Evolutionary conservation across 768 basidiomycete species (phyloP).

Genomic region (Amanita thiersii): DNA sequence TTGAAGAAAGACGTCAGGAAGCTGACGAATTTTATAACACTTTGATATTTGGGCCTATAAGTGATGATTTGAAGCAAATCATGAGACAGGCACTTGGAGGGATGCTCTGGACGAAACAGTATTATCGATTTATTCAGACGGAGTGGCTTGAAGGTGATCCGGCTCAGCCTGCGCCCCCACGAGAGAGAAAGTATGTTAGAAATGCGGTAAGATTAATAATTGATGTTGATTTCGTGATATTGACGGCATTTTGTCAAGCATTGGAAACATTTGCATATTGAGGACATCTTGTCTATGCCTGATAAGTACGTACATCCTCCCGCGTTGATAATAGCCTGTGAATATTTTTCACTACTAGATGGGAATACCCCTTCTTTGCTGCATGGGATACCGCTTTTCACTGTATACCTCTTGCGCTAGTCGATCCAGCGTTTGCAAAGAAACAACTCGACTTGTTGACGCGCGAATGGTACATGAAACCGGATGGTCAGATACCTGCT

Average conservation of each 20-base stretch:
- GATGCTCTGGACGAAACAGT: slow-evolving; percentile 99
- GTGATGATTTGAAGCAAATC: slow-evolving; percentile 89
- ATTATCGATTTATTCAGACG: slow-evolving; percentile 92
- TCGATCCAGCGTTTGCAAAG: slow-evolving; percentile 94
- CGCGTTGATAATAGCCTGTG: slow-evolving; percentile 6
- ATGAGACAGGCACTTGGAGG: slow-evolving; percentile 95
- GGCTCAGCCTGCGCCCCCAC: slow-evolving; percentile 90
- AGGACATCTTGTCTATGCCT: slow-evolving; percentile 97
- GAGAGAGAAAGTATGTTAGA: slow-evolving; percentile 75
- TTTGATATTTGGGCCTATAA: slow-evolving; percentile 76
- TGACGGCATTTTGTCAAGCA: slow-evolving; percentile 39
- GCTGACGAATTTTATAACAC: slow-evolving; percentile 93
- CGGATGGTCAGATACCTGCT: slow-evolving; percentile 96
- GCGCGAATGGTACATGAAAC: slow-evolving; percentile 99
- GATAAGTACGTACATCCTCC: slow-evolving; percentile 63
- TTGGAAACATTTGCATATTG: slow-evolving; percentile 94
- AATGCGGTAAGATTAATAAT: slow-evolving; percentile 57
- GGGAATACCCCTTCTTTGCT: slow-evolving; percentile 99
- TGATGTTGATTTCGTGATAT: slow-evolving; percentile 2
- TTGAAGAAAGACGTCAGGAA: slow-evolving; percentile 88
- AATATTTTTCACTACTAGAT: slow-evolving; percentile 33
- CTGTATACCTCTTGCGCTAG: slow-evolving; percentile 93
- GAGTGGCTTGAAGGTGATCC: slow-evolving; percentile 97
- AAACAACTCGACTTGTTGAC: slow-evolving; percentile 95
- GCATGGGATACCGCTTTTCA: slow-evolving; percentile 99